A percentile compares a stretch with the other conserved stretches of the same genome.
Evolutionary conservation across 371 early-diverging fungal genomes (phyloP).

Genomic region (Quaeritorhiza haematococci): DNA sequence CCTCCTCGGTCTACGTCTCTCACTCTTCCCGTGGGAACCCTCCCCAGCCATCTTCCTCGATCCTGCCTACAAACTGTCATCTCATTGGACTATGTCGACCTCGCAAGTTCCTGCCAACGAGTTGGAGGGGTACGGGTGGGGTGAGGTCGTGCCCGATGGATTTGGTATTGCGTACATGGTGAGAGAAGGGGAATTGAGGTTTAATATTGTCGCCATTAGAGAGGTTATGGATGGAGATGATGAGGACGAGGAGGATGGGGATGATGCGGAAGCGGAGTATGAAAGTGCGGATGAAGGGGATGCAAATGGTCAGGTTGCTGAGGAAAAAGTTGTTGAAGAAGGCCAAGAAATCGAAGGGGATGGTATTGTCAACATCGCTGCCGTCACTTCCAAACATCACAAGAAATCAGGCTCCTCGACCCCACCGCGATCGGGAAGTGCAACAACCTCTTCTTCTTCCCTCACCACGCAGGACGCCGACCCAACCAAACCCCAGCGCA

Average conservation of each 20-base stretch:
- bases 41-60: slow-evolving; percentile 81
- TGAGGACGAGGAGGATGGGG: slow-evolving; percentile 6
- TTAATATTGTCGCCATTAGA: neutral
- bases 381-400: neutral
- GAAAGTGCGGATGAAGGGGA: neutral
- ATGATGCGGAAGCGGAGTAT: slow-evolving; percentile 5
- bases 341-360: neutral
- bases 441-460: neutral
- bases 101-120: slow-evolving; percentile 86
- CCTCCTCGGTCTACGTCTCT: slow-evolving; percentile 67
- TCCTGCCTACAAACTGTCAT: slow-evolving; percentile 71
- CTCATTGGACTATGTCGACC: slow-evolving; percentile 90
- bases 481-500: too few relatives aligned
- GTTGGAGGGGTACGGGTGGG: slow-evolving; percentile 94
- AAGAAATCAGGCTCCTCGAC: too few relatives aligned
- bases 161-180: slow-evolving; percentile 81
- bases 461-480: neutral
- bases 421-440: neutral
- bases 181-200: neutral
- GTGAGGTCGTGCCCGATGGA: slow-evolving; percentile 89
- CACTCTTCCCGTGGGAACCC: slow-evolving; percentile 61
- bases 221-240: neutral
- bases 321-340: slow-evolving; percentile 2
- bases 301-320: slow-evolving; percentile 1
- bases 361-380: neutral